These are phyloP conservation scores for Setaria italica DNA, from an alignment of 202 grass and related monocot genomes.

Conservation along the genomic window DNA sequence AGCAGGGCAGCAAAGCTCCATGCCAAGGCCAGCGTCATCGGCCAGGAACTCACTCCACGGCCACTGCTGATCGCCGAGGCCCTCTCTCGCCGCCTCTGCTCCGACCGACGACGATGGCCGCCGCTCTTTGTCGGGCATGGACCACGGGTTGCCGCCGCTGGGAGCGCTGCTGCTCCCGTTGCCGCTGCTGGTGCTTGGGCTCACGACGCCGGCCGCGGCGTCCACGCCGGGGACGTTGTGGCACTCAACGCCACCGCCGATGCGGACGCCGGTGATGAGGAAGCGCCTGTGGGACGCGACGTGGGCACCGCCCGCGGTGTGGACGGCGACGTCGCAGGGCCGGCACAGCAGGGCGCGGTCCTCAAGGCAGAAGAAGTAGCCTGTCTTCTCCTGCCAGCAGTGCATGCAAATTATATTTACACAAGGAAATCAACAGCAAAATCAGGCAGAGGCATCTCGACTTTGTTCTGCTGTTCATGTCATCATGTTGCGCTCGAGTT, in stretches of 20 bases:
- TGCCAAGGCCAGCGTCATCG: slow-evolving; percentile 8
- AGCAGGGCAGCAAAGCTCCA: slow-evolving; percentile 37
- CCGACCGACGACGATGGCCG: neutral
- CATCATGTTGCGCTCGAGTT: neutral
- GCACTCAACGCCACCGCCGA: slow-evolving; percentile 50
- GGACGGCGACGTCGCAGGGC: slow-evolving; percentile 70
- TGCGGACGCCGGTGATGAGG: slow-evolving; percentile 76
- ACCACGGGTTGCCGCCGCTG: slow-evolving; percentile 8
- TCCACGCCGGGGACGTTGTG: slow-evolving; percentile 21
- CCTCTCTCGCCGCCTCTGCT: neutral
- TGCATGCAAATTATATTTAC: neutral
- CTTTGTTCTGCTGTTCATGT: neutral
- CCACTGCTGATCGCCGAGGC: slow-evolving; percentile 45
- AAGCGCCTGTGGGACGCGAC: slow-evolving; percentile 67
- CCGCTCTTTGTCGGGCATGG: slow-evolving; percentile 1
- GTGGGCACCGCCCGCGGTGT: slow-evolving; percentile 50
- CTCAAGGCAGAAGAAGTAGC: slow-evolving; percentile 88
- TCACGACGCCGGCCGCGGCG: neutral
- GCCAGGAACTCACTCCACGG: slow-evolving; percentile 64
- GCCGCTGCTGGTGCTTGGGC: slow-evolving; percentile 49
- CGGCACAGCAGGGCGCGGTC: slow-evolving; percentile 83
- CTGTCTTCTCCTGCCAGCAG: slow-evolving; percentile 57
- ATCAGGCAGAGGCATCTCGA: neutral
- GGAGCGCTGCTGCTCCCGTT: slow-evolving; percentile 41
- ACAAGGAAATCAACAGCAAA: too few relatives aligned